Conservation (phyloP, 75 land plant species). For the Selaginella moellendorffii region DNA sequence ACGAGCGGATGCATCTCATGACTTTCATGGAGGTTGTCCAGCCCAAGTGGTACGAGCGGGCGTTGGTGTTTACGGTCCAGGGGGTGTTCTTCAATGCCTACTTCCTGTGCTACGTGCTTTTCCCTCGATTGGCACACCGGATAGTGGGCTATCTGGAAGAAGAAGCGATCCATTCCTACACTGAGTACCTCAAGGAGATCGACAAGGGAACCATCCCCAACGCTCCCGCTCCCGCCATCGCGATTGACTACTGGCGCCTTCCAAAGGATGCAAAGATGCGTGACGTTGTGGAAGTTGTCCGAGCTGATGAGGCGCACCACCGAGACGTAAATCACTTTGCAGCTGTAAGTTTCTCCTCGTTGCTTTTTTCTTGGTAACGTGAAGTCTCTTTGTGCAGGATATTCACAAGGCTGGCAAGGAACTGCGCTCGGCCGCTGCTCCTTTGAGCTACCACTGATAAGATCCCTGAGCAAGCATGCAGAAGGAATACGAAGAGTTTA, state of each 20-base stretch:
- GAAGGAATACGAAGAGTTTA: too few species aligned
- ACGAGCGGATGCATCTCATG: conserved; percentile 9
- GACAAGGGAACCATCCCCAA: background rate
- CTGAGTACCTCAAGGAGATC: background rate
- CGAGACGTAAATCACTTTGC: too few species aligned
- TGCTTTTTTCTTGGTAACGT: background rate
- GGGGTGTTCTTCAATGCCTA: background rate
- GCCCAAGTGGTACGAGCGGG: conserved; percentile 8
- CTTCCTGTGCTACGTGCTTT: background rate
- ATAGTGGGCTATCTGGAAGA: background rate
- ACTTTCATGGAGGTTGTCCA: conserved; percentile 5
- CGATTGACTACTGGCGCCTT: background rate
- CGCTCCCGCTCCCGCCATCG: background rate
- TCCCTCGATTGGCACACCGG: background rate
- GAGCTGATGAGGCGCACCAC: background rate
- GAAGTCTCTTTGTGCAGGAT: background rate
- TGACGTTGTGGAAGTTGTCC: background rate
- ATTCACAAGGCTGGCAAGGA: background rate
- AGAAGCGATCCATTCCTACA: background rate
- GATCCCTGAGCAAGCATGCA: too few species aligned
- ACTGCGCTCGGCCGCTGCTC: background rate
- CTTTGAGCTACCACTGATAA: background rate
- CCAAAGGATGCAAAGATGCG: background rate
- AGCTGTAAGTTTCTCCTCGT: background rate
- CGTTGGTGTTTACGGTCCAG: background rate